phyloP scores from a whole-genome alignment of 2,329 filamentous ascomycete genomes.

The Alternaria arborescens region DNA sequence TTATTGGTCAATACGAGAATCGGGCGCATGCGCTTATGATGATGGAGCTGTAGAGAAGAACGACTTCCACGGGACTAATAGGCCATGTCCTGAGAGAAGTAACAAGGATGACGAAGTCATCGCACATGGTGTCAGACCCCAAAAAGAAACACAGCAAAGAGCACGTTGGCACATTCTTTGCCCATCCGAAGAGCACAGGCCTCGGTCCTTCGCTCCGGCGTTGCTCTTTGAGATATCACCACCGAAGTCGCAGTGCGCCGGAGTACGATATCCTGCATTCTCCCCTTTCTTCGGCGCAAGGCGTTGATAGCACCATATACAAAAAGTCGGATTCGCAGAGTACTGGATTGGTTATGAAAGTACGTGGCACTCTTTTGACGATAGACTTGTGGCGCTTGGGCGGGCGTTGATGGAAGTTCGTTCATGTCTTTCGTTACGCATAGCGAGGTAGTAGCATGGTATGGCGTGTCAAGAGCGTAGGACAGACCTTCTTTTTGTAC shows the following conservation, averaged over 20 bases:
- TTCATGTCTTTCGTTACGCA: constrained; percentile 1
- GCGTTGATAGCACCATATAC: background rate
- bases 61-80: background rate
- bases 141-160: background rate
- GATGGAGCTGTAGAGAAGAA: background rate
- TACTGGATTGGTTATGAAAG: constrained; percentile 24
- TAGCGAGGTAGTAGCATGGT: constrained; percentile 1
- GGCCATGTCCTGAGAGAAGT: background rate
- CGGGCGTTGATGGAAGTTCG: background rate
- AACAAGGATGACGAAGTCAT: background rate
- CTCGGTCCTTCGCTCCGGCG: background rate
- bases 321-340: constrained; percentile 13
- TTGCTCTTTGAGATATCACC: background rate
- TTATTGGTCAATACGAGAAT: background rate
- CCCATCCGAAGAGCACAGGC: background rate
- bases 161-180: background rate
- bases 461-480: background rate
- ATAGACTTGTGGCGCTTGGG: background rate
- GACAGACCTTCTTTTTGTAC: background rate
- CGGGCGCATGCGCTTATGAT: background rate
- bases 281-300: constrained; percentile 1
- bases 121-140: background rate
- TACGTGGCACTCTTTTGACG: background rate
- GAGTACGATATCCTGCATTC: background rate
- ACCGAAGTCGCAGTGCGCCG: background rate